Conservation (phyloP, 805 yeast genomes). For the Kluyveromyces nonfermentans region DNA sequence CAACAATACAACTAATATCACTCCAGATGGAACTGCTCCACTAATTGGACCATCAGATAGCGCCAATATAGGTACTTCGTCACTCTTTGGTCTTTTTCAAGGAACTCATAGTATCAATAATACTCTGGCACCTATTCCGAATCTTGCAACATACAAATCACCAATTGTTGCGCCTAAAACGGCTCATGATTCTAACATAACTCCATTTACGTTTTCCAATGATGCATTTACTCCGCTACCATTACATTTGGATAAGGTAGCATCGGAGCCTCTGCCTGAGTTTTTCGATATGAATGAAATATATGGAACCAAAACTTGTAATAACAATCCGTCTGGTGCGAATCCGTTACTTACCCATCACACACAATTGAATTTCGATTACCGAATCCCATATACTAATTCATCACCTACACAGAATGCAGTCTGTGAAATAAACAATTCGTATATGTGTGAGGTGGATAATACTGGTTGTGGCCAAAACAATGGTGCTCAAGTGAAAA, state of each 20-base stretch:
- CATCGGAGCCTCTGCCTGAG: conserved; percentile 1
- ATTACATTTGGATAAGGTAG: not conserved
- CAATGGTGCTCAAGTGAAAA: not conserved
- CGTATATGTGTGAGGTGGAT: conserved; percentile 3
- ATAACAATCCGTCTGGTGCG: not conserved
- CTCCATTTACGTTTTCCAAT: not conserved
- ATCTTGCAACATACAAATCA: not conserved
- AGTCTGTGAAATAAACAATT: conserved; percentile 7
- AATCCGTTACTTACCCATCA: not conserved
- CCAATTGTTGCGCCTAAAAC: not conserved
- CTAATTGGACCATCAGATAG: not conserved
- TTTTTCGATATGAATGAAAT: conserved; percentile 2
- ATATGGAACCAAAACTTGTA: not conserved
- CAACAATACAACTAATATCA: not conserved
- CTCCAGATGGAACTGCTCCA: not conserved
- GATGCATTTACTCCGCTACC: not conserved
- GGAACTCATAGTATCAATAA: not conserved
- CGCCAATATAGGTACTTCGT: not conserved
- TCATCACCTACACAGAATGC: not conserved
- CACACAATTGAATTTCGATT: not conserved
- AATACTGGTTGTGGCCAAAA: not conserved
- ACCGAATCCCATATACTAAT: not conserved
- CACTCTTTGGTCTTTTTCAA: not conserved
- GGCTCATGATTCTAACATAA: not conserved
- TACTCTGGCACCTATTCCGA: not conserved